Base-by-base conservation (phyloP, 768 basidiomycete species). In the Gloeophyllum trabeum region DNA sequence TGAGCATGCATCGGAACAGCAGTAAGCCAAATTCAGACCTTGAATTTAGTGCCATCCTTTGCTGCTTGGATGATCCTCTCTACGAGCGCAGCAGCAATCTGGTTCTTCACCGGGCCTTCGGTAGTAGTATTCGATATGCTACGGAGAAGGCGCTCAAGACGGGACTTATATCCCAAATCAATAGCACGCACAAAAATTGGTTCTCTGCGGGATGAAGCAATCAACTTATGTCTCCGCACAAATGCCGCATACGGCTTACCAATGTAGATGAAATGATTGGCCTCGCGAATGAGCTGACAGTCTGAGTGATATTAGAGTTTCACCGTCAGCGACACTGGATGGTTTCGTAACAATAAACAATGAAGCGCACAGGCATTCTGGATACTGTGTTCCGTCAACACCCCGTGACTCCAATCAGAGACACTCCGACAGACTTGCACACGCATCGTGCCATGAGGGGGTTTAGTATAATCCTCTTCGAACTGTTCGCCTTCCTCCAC, bases 381-480 rank as follows among this genome's bases (percentile, higher is more conserved):
- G 46, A 98, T 90, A 59, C 87, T 91, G 45, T 78, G 75, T 59
- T 97, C 94, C 3, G 76, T 82, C 48, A 93, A 66, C 25, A 92
- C 85, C 2, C 93, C 94, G 51, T 91, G 88, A 52, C 81, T 86
- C 94, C 94, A 99, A 61, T 97, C 94, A 1, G 71, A 79, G 18
- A 92, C 85, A 46, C 84, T 88, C 42, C 94, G 75, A 34, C 89
- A 71, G 13, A 74, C 89, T 65, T 97, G 90, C 14, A 90, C 81
- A 24, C 66, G 66, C 53, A 81, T 82, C 5, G 67, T 69, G 2
- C 73, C 73, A 23, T 71, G 64, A 20, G 69, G 70, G 5, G 63
- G 51, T 13, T 57, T 61, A 2, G 60, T 48, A 46, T 77, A 75
- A 13, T 58, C 54, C n/a, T 63, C 56, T 10, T 71, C 66, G 6